Conservation (phyloP, 23 red algal species). For the Cyanidiococcus yangmingshanensis region DNA sequence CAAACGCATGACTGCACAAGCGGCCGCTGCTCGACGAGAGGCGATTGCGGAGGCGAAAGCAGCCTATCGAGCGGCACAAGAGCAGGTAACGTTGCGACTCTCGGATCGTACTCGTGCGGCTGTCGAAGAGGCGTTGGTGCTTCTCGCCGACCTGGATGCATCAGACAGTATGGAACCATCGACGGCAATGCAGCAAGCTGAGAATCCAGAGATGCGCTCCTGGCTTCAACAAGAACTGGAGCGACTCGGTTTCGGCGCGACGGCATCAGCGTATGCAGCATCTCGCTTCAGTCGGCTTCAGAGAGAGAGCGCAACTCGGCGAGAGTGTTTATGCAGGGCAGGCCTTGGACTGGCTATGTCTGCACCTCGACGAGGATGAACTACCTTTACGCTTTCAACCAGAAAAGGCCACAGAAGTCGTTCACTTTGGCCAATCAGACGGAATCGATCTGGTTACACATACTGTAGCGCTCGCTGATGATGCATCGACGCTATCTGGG, state of each 20-base stretch:
- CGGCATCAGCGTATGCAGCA: slow-evolving; percentile 23
- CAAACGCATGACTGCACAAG: neutral
- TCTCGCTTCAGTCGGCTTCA: no score
- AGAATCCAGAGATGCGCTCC: neutral
- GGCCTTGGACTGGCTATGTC: slow-evolving; percentile 65
- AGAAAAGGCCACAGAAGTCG: slow-evolving; percentile 57
- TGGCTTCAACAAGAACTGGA: neutral
- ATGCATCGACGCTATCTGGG: no score
- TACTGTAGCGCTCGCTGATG: no score
- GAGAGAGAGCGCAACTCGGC: no score
- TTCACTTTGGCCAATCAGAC: slow-evolving; percentile 45
- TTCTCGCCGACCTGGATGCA: neutral
- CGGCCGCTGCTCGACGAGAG: neutral
- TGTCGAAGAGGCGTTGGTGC: slow-evolving; percentile 58
- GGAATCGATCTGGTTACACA: no score
- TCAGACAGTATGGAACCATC: neutral
- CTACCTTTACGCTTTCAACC: slow-evolving; percentile 52
- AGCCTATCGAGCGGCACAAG: neutral
- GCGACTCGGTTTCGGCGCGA: slow-evolving; percentile 2
- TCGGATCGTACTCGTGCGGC: slow-evolving; percentile 21
- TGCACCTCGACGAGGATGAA: slow-evolving; percentile 72
- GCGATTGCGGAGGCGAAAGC: neutral
- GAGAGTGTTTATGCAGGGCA: no score
- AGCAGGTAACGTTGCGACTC: neutral
- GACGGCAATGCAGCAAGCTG: neutral